Evolutionary conservation across 352 stramenopile genomes (phyloP), one percentile per base, ranked within the genome.

Genomic region (Globisporangium paroecandrum): DNA sequence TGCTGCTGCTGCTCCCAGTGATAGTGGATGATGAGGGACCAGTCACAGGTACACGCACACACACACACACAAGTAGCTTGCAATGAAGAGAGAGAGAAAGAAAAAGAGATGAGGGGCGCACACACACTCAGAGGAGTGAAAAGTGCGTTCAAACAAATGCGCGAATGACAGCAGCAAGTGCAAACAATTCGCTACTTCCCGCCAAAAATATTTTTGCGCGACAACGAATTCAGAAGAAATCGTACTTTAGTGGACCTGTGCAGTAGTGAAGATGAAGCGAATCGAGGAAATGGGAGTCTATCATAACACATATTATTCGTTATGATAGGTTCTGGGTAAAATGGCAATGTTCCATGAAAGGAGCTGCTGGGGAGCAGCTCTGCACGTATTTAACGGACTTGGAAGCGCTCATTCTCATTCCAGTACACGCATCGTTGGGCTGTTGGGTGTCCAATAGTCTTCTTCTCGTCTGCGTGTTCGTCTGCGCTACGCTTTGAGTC

Each of bases 161-260:
- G 54, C 54, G 54, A 58, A 58, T 58, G 53, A 12, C 22, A 24
- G 25, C 53, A 32, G 25, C 0, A 59, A 43, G 54, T 59, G 54
- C 54, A 43, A 59, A 59, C 27, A 41, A 58, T 63, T n/a, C 34
- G 57, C 57, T 34, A 63, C 57, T 63, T 63, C 57, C 57, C 57
- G 57, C 57, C 57, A 59, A 59, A 59, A 59, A 59, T 59, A 59
- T 59, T 32, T 49, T 49, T 49, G 41, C 41, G 41, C 41, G 15
- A 49, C 41, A 49, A 49, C 41, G 41, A 49, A 47, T 49, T 49
- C 41, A 49, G 41, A 49, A 49, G 5, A 53, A 36, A 49, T 63
- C 38, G 66, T 36, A 58, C 36, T 55, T 61, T 34, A 24, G 9
- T 2, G 54, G 22, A 7, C 1, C 3, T 15, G 6, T 18, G 2